Conservation (phyloP, 2,329 filamentous ascomycete species). For the Aspergillus spinulosporus region DNA sequence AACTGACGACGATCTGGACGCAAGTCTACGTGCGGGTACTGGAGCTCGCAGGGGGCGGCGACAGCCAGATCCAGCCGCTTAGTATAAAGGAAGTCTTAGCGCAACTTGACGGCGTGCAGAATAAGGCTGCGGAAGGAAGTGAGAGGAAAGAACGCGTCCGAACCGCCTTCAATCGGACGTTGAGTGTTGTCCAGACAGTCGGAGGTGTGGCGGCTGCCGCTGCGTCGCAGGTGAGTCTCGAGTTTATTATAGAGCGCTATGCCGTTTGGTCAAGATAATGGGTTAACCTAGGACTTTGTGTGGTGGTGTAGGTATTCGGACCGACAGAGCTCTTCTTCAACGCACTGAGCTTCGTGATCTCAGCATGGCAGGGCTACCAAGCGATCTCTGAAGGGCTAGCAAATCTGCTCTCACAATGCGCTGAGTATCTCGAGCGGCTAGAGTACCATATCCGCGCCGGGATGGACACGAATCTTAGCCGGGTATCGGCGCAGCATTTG, state of each 20-base stretch:
- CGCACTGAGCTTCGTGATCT: slow-evolving; percentile 3
- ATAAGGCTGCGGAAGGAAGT: neutral
- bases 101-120: neutral
- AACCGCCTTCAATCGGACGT: neutral
- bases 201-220: neutral
- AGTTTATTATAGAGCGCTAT: no score
- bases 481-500: neutral
- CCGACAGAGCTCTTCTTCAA: slow-evolving; percentile 1
- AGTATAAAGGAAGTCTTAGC: neutral
- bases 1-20: neutral
- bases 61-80: neutral
- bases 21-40: neutral
- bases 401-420: slow-evolving; percentile 1
- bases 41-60: neutral
- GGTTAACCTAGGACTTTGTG: no score
- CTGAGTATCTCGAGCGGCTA: slow-evolving; percentile 1
- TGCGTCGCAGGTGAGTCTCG: neutral
- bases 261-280: no score
- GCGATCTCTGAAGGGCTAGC: neutral
- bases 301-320: neutral
- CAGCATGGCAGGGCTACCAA: slow-evolving; percentile 4
- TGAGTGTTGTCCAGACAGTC: neutral
- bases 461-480: neutral
- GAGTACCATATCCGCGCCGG: neutral
- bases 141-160: neutral